These are phyloP conservation scores for Fusarium avenaceum DNA, from an alignment of 2,329 filamentous ascomycete species.

Conservation along the genomic window DNA sequence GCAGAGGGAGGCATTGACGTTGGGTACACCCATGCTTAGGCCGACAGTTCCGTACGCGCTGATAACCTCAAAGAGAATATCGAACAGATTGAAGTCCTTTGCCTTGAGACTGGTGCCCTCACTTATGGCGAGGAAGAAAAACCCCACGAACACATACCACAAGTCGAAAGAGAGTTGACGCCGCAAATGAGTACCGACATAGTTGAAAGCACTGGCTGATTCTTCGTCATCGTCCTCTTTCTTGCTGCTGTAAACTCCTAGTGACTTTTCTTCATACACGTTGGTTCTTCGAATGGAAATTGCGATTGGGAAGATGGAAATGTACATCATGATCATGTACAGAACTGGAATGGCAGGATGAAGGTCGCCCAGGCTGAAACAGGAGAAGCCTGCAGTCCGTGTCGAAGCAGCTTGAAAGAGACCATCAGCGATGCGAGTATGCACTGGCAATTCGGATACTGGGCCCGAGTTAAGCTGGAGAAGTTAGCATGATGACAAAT, in stretches of 20 bases:
- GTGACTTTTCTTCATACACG: constrained; percentile 92
- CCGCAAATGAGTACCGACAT: constrained; percentile 91
- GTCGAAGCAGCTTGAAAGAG: constrained; percentile 93
- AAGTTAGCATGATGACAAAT: constrained; percentile 38
- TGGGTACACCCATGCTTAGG: constrained; percentile 84
- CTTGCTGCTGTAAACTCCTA: constrained; percentile 77
- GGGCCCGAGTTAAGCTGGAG: constrained; percentile 76
- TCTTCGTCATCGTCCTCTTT: constrained; percentile 62
- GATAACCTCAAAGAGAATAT: constrained; percentile 85
- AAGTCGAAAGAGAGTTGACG: constrained; percentile 95
- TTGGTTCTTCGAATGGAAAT: constrained; percentile 95
- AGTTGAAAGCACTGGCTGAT: constrained; percentile 74
- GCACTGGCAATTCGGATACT: constrained; percentile 76
- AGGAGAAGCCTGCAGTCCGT: constrained; percentile 89
- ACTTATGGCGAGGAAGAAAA: constrained; percentile 92
- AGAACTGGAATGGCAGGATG: constrained; percentile 94
- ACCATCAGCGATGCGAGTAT: constrained; percentile 84
- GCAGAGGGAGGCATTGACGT: constrained; percentile 82
- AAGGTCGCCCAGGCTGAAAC: constrained; percentile 80
- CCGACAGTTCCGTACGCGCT: constrained; percentile 96
- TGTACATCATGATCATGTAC: constrained; percentile 99
- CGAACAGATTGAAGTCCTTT: constrained; percentile 75
- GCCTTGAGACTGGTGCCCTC: constrained; percentile 80
- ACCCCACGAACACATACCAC: constrained; percentile 95
- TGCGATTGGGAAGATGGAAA: constrained; percentile 95